Evolutionary conservation across 1,139 yeast genomes (phyloP).

Genomic region (Waltiozyma solani): DNA sequence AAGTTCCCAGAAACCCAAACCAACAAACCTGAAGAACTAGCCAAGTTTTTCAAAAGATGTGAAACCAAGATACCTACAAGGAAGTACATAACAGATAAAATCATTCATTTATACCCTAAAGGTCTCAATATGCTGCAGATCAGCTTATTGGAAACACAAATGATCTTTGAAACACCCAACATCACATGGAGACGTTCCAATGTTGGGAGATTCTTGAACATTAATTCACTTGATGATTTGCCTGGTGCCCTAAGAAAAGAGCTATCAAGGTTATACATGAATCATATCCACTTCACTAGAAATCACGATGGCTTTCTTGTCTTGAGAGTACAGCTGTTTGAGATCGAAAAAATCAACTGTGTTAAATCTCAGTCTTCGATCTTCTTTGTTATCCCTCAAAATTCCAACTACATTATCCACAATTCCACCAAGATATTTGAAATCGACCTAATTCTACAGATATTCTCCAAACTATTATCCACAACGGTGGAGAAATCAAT

Average conservation of each 20-base stretch:
- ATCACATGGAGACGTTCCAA: constrained; percentile 30
- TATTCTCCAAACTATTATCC: constrained; percentile 27
- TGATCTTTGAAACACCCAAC: constrained; percentile 56
- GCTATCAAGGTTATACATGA: constrained; percentile 38
- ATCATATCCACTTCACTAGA: constrained; percentile 56
- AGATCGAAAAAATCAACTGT: constrained; percentile 51
- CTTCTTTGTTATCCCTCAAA: constrained; percentile 1
- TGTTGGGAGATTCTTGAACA: constrained; percentile 26
- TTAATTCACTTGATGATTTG: constrained; percentile 31
- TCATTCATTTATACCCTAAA: constrained; percentile 47
- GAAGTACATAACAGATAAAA: constrained; percentile 31
- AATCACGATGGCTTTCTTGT: constrained; percentile 54
- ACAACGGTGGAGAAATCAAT: constrained; percentile 22
- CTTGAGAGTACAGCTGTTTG: constrained; percentile 61
- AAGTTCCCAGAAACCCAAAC: neutral
- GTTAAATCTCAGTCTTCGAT: constrained; percentile 53
- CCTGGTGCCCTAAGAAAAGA: constrained; percentile 36
- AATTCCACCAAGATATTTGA: constrained; percentile 24
- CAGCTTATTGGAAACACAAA: constrained; percentile 64
- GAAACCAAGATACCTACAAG: neutral
- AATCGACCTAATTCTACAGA: constrained; percentile 47
- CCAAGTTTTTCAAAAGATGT: constrained; percentile 6
- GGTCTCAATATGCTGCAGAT: constrained; percentile 63
- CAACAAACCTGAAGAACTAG: constrained; percentile 3
- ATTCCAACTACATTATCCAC: constrained; percentile 34